phyloP scores from a whole-genome alignment of 129 eudicot species.

The Helianthus annuus region HanXRQr2.0-SUNRISE NC_035433.2:139020877-139021376 shows the following conservation, averaged over 20 bases:
- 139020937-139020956: slow-evolving; percentile 97
- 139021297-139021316: slow-evolving; percentile 73
- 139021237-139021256: slow-evolving; percentile 72
- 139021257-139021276: slow-evolving; percentile 78
- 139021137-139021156: slow-evolving; percentile 96
- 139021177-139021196: slow-evolving; percentile 78
- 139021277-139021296: slow-evolving; percentile 93
- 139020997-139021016: slow-evolving; percentile 93
- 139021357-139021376: slow-evolving; percentile 31
- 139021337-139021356: slow-evolving; percentile 37
- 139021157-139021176: slow-evolving; percentile 75
- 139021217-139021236: slow-evolving; percentile 67
- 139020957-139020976: slow-evolving; percentile 85
- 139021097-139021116: slow-evolving; percentile 98
- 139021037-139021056: slow-evolving; percentile 91
- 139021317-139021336: slow-evolving; percentile 68
- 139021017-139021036: slow-evolving; percentile 98
- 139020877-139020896: slow-evolving; percentile 96
- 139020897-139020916: slow-evolving; percentile 95
- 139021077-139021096: slow-evolving; percentile 97
- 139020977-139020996: slow-evolving; percentile 86
- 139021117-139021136: slow-evolving; percentile 98
- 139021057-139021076: slow-evolving; percentile 93
- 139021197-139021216: slow-evolving; percentile 53
- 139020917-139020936: slow-evolving; percentile 93